Evolutionary conservation across 768 basidiomycete species (phyloP).

Genomic region (Rhodotorula babjevae): DNA sequence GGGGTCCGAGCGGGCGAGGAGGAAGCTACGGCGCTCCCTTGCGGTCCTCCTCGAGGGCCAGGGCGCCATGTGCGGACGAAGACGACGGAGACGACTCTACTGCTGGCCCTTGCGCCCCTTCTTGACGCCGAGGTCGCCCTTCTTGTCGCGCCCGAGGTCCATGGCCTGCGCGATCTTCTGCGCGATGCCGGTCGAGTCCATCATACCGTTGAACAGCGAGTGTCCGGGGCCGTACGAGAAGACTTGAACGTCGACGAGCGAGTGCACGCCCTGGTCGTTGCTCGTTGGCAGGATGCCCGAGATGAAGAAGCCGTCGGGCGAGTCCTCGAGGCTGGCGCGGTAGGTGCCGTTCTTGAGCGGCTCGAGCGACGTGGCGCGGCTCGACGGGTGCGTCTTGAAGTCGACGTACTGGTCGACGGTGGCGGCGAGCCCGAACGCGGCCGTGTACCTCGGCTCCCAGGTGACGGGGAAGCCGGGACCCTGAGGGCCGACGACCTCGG

Average conservation of each 20-base stretch:
- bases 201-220: constrained; percentile 45
- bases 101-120: neutral
- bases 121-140: constrained; percentile 3
- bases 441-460: constrained; percentile 50
- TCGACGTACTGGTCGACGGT: constrained; percentile 45
- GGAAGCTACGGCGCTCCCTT: too few relatives aligned
- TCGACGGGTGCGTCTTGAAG: constrained; percentile 35
- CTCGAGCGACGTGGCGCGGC: constrained; percentile 30
- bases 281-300: constrained; percentile 45
- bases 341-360: constrained; percentile 21
- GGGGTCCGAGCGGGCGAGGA: too few relatives aligned
- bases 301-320: constrained; percentile 46
- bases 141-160: constrained; percentile 41
- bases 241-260: constrained; percentile 46
- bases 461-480: constrained; percentile 47
- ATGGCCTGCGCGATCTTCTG: constrained; percentile 46
- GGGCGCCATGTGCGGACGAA: too few relatives aligned
- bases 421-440: constrained; percentile 41
- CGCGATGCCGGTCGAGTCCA: constrained; percentile 40
- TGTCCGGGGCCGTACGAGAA: constrained; percentile 47
- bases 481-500: constrained; percentile 42
- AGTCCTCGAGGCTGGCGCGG: constrained; percentile 45
- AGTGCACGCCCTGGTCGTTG: constrained; percentile 48
- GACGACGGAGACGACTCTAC: too few relatives aligned
- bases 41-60: too few relatives aligned